Percentiles rank a stretch among this genome's conserved stretches.
These are phyloP conservation scores for Solanum hybrid DNA, from an alignment of 305 asterid species.

Conservation along the genomic window DNA sequence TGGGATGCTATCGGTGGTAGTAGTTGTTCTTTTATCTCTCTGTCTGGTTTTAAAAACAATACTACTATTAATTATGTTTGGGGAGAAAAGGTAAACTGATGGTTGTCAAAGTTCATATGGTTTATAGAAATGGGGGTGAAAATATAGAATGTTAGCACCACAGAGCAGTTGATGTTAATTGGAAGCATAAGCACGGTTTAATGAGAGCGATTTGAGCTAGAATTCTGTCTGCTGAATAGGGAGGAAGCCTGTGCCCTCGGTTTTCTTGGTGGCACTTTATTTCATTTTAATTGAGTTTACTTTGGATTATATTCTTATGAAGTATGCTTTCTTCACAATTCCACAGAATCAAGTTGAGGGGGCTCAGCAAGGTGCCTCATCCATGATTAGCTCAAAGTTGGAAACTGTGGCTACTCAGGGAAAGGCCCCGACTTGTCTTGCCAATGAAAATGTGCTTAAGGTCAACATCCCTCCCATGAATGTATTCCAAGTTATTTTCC, in stretches of 20 bases:
- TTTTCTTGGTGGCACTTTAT: neutral
- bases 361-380: slow-evolving; percentile 22
- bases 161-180: neutral
- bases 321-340: neutral
- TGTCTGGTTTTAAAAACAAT: neutral
- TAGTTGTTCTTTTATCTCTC: neutral
- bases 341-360: slow-evolving; percentile 38
- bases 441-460: slow-evolving; percentile 43
- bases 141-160: neutral
- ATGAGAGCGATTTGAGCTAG: neutral
- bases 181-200: neutral
- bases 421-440: slow-evolving; percentile 11
- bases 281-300: neutral
- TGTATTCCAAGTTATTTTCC: neutral
- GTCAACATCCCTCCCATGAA: slow-evolving; percentile 24
- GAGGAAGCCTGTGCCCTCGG: neutral
- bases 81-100: neutral
- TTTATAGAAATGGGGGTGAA: neutral
- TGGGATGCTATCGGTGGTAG: neutral
- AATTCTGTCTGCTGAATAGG: neutral
- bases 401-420: slow-evolving; percentile 23
- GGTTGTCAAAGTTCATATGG: neutral
- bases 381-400: slow-evolving; percentile 16
- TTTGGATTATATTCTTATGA: neutral
- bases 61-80: neutral